These are phyloP conservation scores for Aureobasidium sp. DNA, from an alignment of 2,329 filamentous ascomycete genomes.

Conservation along the genomic window DNA sequence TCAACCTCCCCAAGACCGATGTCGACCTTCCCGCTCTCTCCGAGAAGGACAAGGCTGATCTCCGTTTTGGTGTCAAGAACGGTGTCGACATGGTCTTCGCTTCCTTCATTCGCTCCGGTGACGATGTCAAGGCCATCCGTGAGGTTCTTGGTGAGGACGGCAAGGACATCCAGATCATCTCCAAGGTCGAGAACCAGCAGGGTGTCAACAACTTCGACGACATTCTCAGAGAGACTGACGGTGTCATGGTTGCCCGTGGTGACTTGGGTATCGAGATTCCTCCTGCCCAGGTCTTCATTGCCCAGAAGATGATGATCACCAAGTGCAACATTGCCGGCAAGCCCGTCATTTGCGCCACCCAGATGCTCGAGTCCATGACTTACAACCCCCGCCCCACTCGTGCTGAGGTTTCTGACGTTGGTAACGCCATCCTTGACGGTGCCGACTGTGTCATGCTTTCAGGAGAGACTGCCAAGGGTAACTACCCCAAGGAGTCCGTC, in stretches of 20 bases:
- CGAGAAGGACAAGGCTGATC: slow-evolving; percentile 94
- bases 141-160: slow-evolving; percentile 84
- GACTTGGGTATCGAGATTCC: slow-evolving; percentile 98
- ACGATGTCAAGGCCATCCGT: slow-evolving; percentile 90
- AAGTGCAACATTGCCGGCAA: slow-evolving; percentile 99
- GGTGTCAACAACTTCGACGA: slow-evolving; percentile 99
- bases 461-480: slow-evolving; percentile 96
- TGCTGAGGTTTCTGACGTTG: slow-evolving; percentile 96
- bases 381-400: slow-evolving; percentile 98
- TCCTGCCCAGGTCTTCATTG: slow-evolving; percentile 95
- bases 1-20: slow-evolving; percentile 98
- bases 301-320: slow-evolving; percentile 99
- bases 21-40: slow-evolving; percentile 95
- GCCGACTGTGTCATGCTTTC: slow-evolving; percentile 99
- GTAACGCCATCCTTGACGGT: slow-evolving; percentile 94
- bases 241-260: slow-evolving; percentile 99
- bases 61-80: slow-evolving; percentile 96
- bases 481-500: slow-evolving; percentile 86
- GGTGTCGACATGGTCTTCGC: slow-evolving; percentile 98
- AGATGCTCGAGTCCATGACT: slow-evolving; percentile 99
- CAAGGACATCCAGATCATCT: slow-evolving; percentile 97
- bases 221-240: slow-evolving; percentile 91
- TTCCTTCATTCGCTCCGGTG: slow-evolving; percentile 90
- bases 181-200: slow-evolving; percentile 99
- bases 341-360: slow-evolving; percentile 96